These are phyloP conservation scores for Nemania sp. DNA, from an alignment of 2,329 filamentous ascomycete genomes.

Conservation along the genomic window DNA sequence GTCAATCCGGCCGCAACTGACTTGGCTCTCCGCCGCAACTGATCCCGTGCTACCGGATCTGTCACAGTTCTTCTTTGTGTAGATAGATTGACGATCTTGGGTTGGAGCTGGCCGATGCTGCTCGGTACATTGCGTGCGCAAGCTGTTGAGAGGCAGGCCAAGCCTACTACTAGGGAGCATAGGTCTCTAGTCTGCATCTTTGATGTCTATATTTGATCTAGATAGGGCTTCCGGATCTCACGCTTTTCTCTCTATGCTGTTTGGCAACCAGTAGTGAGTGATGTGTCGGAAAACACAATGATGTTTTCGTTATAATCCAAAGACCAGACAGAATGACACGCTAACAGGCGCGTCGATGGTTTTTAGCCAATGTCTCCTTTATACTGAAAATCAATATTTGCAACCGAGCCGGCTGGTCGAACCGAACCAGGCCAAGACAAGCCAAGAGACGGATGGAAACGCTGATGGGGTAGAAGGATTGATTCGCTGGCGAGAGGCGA, in stretches of 20 bases:
- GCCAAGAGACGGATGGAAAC: slow-evolving; percentile 9
- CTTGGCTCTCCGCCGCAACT: slow-evolving; percentile 48
- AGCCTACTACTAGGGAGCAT: slow-evolving; percentile 34
- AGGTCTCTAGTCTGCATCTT: slow-evolving; percentile 35
- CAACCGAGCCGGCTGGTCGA: slow-evolving; percentile 5
- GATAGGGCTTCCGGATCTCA: neutral
- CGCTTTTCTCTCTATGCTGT: neutral
- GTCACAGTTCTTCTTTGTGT: slow-evolving; percentile 46
- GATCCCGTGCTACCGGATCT: slow-evolving; percentile 50
- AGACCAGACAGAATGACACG: neutral
- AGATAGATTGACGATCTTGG: slow-evolving; percentile 51
- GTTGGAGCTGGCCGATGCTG: slow-evolving; percentile 27
- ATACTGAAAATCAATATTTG: slow-evolving; percentile 18
- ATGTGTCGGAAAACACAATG: neutral
- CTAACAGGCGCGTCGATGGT: slow-evolving; percentile 1
- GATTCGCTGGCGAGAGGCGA: slow-evolving; percentile 30
- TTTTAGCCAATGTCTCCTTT: slow-evolving; percentile 17
- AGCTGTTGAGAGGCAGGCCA: slow-evolving; percentile 31
- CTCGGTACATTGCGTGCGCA: slow-evolving; percentile 36
- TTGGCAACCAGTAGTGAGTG: neutral
- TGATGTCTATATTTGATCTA: slow-evolving; percentile 5
- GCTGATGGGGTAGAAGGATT: slow-evolving; percentile 28
- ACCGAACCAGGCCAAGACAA: slow-evolving; percentile 12
- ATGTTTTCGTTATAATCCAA: neutral
- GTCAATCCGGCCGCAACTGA: slow-evolving; percentile 53